Conservation (phyloP, 2,329 filamentous ascomycete genomes). For the Dactylonectria macrodidyma region DNA sequence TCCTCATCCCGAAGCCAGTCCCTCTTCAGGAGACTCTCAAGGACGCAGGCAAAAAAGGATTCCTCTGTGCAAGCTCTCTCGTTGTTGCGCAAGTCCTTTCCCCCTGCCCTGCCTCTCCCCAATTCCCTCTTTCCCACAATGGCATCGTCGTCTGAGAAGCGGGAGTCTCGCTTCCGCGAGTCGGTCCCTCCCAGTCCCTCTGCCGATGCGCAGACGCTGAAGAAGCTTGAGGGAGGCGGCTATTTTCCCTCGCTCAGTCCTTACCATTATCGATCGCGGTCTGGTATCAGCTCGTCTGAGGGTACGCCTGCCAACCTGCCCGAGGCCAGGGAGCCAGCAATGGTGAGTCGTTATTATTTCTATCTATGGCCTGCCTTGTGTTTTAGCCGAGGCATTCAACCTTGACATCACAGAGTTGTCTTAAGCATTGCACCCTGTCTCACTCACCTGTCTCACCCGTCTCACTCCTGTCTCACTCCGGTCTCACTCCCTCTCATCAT, state of each 20-base stretch:
- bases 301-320: slow-evolving; percentile 41
- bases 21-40: no score
- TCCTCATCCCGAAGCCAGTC: slow-evolving; percentile 15
- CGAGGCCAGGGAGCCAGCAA: slow-evolving; percentile 36
- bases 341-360: slow-evolving; percentile 33
- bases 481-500: not conserved
- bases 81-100: not conserved
- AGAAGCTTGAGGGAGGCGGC: slow-evolving; percentile 38
- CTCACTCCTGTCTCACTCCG: no score
- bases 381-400: no score
- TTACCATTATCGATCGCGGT: slow-evolving; percentile 31
- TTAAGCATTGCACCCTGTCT: no score
- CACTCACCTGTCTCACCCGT: no score
- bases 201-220: slow-evolving; percentile 34
- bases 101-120: not conserved
- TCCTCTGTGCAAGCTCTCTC: slow-evolving; percentile 2
- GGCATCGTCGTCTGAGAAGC: slow-evolving; percentile 36
- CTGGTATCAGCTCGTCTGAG: slow-evolving; percentile 41
- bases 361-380: not conserved
- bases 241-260: slow-evolving; percentile 4
- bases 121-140: slow-evolving; percentile 15
- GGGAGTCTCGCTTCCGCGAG: slow-evolving; percentile 42
- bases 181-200: slow-evolving; percentile 39
- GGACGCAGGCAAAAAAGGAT: not conserved
- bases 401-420: no score